Conservation (phyloP, 192 early-diverging fungal genomes). For the Coemansia sp. region DNA sequence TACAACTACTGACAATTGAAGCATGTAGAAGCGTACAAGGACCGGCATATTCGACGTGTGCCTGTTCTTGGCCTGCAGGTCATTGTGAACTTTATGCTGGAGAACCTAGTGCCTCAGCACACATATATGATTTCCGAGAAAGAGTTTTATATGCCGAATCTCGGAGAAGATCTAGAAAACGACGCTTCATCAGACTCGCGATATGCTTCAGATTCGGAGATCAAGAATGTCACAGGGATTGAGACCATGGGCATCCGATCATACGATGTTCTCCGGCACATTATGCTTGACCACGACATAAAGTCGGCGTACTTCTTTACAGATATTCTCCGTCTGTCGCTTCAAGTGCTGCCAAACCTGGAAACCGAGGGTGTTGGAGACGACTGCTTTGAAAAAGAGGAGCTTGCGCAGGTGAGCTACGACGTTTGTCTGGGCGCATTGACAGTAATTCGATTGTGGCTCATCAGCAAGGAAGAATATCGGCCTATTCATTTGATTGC, state of each 20-base stretch:
- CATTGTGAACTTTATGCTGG: conserved; percentile 29
- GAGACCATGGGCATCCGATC: conserved; percentile 13
- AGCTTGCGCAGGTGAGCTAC: conserved; percentile 22
- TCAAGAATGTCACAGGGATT: conserved; percentile 5
- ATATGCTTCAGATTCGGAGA: not conserved
- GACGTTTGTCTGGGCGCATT: conserved; percentile 30
- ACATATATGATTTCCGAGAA: conserved; percentile 22
- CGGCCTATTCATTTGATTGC: conserved; percentile 27
- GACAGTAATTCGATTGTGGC: conserved; percentile 38
- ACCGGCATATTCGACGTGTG: conserved; percentile 18
- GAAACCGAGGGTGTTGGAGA: not conserved
- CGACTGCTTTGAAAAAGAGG: conserved; percentile 5
- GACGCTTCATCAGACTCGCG: not conserved
- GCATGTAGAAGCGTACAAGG: conserved; percentile 16
- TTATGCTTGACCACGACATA: conserved; percentile 26
- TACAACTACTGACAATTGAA: not conserved
- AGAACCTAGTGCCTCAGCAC: conserved; percentile 25
- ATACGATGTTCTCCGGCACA: conserved; percentile 25
- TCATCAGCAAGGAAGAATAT: conserved; percentile 37
- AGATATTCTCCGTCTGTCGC: conserved; percentile 29
- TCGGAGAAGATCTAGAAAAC: not conserved
- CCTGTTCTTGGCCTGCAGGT: conserved; percentile 30
- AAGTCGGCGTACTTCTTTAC: conserved; percentile 34
- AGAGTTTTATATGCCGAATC: conserved; percentile 25
- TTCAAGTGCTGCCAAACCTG: conserved; percentile 13